Conservation (phyloP, 768 basidiomycete species). For the Megacollybia marginata region DNA sequence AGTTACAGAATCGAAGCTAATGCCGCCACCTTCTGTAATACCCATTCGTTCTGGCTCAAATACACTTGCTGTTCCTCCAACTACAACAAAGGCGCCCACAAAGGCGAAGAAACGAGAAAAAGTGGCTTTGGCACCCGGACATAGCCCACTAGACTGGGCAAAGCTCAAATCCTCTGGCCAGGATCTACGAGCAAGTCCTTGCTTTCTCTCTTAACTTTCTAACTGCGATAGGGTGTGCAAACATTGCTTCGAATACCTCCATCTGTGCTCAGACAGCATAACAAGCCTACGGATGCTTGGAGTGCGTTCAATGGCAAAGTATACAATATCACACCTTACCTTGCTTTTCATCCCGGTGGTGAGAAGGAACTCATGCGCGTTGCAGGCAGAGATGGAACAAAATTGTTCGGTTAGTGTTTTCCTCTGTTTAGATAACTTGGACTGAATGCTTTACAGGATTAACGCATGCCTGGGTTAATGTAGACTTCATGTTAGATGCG, state of each 20-base stretch:
- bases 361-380: conserved; percentile 91
- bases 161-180: conserved; percentile 72
- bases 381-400: conserved; percentile 91
- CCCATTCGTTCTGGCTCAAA: conserved; percentile 22
- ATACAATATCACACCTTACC: conserved; percentile 92
- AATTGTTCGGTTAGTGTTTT: conserved; percentile 73
- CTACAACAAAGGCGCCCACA: conserved; percentile 52
- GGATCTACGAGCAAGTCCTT: conserved; percentile 62
- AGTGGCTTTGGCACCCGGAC: conserved; percentile 87
- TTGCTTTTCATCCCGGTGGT: conserved; percentile 91
- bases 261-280: conserved; percentile 73
- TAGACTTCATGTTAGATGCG: conserved; percentile 91
- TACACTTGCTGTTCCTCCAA: conserved; percentile 48
- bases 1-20: conserved; percentile 40
- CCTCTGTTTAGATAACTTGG: background rate
- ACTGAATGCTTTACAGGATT: conserved; percentile 38
- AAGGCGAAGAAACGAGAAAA: conserved; percentile 63
- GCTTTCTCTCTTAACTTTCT: conserved; percentile 2
- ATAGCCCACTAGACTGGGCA: conserved; percentile 92
- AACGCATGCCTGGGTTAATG: conserved; percentile 96
- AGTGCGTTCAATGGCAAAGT: conserved; percentile 87
- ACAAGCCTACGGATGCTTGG: conserved; percentile 87
- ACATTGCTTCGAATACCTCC: conserved; percentile 63
- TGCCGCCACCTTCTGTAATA: conserved; percentile 35
- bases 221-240: conserved; percentile 54